Percentiles rank a stretch among this genome's conserved stretches.
phyloP scores from a whole-genome alignment of 2,329 filamentous ascomycete genomes.

The Penicillium frequentans region DNA sequence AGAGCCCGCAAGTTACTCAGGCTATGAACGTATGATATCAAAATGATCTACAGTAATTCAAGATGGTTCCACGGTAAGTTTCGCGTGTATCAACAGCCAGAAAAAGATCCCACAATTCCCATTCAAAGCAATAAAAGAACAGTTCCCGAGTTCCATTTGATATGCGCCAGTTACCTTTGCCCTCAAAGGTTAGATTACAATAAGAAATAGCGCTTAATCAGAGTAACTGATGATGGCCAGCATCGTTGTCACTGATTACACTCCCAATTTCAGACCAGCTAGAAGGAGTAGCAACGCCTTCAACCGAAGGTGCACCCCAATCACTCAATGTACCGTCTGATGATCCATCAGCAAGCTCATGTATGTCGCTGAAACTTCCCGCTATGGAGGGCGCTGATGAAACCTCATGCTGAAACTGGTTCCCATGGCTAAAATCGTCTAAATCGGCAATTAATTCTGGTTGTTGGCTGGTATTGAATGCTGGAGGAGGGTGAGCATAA shows the following conservation, averaged over 20 bases:
- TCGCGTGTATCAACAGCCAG: neutral
- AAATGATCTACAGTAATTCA: too few relatives aligned
- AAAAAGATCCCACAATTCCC: neutral
- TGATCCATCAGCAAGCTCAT: constrained; percentile 30
- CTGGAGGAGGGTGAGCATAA: constrained; percentile 32
- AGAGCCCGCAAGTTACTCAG: too few relatives aligned
- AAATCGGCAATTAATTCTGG: constrained; percentile 15
- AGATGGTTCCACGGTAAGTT: too few relatives aligned
- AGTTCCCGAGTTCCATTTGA: neutral
- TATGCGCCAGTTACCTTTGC: constrained; percentile 5
- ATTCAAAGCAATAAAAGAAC: neutral
- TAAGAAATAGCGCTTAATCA: constrained; percentile 7
- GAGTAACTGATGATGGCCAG: constrained; percentile 24
- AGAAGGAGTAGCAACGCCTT: constrained; percentile 37
- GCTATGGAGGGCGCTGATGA: constrained; percentile 39
- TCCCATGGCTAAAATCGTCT: constrained; percentile 8
- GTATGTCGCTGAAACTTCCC: constrained; percentile 40
- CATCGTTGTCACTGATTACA: constrained; percentile 44
- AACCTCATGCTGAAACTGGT: constrained; percentile 22
- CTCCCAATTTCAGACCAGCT: constrained; percentile 49
- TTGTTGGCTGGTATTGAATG: constrained; percentile 19
- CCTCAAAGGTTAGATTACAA: neutral
- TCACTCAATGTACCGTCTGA: constrained; percentile 44
- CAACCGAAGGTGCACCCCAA: constrained; percentile 30
- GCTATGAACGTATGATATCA: too few relatives aligned